Evolutionary conservation across 805 yeast genomes (phyloP).

Genomic region (Candida palmyrensis): DNA sequence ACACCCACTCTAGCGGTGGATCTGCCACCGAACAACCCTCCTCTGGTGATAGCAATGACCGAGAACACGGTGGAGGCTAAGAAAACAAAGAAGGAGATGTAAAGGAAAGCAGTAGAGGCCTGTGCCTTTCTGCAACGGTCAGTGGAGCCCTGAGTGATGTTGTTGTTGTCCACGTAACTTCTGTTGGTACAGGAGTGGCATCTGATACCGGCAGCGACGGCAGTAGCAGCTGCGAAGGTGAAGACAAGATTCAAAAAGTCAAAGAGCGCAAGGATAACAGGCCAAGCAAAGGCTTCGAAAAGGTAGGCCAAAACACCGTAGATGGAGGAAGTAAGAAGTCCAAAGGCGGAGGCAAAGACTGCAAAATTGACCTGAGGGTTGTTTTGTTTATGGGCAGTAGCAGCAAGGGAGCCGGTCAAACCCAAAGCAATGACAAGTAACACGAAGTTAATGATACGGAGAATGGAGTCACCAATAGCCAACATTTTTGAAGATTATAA

Average conservation of each 20-base stretch:
- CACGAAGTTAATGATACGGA: constrained; percentile 71
- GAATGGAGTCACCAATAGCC: constrained; percentile 67
- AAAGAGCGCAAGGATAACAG: constrained; percentile 63
- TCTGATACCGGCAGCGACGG: constrained; percentile 86
- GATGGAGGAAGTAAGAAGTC: constrained; percentile 70
- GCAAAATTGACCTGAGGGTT: constrained; percentile 85
- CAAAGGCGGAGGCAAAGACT: constrained; percentile 85
- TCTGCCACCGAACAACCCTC: constrained; percentile 38
- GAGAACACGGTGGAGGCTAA: constrained; percentile 58
- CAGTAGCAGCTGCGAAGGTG: constrained; percentile 92
- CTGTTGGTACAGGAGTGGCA: constrained; percentile 79
- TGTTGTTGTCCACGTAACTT: constrained; percentile 58
- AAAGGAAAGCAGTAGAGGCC: constrained; percentile 76
- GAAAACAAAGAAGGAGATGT: constrained; percentile 75
- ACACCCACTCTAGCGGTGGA: not conserved
- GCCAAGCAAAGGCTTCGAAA: constrained; percentile 79
- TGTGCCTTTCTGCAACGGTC: constrained; percentile 96
- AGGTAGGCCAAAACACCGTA: constrained; percentile 79
- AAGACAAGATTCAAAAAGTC: constrained; percentile 89
- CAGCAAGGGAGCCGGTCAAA: constrained; percentile 82
- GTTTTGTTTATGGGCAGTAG: constrained; percentile 45
- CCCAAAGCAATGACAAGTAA: constrained; percentile 80
- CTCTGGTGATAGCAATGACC: constrained; percentile 51
- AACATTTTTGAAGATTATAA: constrained; percentile 36
- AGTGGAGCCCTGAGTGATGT: constrained; percentile 65